Percentiles rank a stretch among this genome's conserved stretches.
Conservation (phyloP, 2,329 filamentous ascomycete genomes). For the Trichoderma sp. region DNA sequence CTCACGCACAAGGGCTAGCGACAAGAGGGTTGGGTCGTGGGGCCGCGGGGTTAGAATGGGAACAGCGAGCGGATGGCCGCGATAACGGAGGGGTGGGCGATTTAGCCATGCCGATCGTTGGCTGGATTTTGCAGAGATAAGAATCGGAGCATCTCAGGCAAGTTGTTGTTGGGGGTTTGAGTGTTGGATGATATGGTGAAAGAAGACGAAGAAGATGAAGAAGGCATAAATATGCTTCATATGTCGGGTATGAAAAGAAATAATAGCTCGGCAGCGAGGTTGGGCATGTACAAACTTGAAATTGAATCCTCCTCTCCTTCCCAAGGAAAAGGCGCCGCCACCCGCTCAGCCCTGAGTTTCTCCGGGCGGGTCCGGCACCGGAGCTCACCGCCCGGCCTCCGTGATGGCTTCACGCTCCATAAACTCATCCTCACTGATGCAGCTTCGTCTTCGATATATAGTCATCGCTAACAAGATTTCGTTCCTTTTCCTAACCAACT, state of each 20-base stretch:
- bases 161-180: not conserved
- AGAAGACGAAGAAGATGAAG: not conserved
- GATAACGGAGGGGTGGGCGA: conserved; percentile 11
- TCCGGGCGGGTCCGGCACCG: conserved; percentile 22
- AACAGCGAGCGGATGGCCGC: not conserved
- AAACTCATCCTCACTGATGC: not conserved
- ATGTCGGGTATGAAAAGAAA: not conserved
- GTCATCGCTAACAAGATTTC: not conserved
- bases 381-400: conserved; percentile 6
- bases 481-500: not conserved
- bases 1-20: conserved; percentile 4
- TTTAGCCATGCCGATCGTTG: not conserved
- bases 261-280: not conserved
- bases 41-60: conserved; percentile 12
- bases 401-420: not conserved
- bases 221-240: not conserved
- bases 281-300: not conserved
- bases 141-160: not conserved
- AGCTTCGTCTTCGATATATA: not conserved
- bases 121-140: not conserved
- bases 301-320: not conserved
- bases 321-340: not conserved
- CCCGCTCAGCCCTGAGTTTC: not conserved
- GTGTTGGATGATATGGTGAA: not conserved
- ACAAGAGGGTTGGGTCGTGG: conserved; percentile 9